These are phyloP conservation scores for Mycena latifolia DNA, from an alignment of 768 basidiomycete genomes.

Conservation along the genomic window DNA sequence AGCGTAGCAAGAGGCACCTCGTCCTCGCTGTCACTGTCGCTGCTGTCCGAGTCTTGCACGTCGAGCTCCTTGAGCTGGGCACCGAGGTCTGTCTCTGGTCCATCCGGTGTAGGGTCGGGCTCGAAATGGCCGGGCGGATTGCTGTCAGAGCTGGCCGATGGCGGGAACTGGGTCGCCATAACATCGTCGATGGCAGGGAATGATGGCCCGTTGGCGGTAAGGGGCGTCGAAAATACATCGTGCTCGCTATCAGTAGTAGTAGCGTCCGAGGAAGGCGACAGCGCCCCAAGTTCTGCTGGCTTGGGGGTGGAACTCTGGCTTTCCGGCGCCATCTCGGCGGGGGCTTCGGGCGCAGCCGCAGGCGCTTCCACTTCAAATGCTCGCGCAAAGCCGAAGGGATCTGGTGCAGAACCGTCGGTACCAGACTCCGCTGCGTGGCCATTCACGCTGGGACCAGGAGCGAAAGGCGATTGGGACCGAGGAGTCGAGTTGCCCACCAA, in stretches of 20 bases:
- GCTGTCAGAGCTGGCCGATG: conserved; percentile 1
- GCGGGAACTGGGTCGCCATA: conserved; percentile 23
- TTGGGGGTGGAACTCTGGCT: conserved; percentile 18
- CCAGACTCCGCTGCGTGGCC: conserved; percentile 52
- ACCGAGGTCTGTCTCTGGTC: conserved; percentile 64
- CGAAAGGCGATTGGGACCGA: conserved; percentile 73
- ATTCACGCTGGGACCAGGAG: conserved; percentile 62
- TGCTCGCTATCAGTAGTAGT: conserved; percentile 31
- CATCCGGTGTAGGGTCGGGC: conserved; percentile 31
- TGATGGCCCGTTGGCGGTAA: conserved; percentile 52
- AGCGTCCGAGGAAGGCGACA: conserved; percentile 10
- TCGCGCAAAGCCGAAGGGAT: conserved; percentile 40
- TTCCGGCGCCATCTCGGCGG: conserved; percentile 8
- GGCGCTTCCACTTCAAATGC: conserved; percentile 40
- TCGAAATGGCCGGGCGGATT: conserved; percentile 28
- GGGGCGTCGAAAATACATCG: conserved; percentile 38
- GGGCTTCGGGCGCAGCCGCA: conserved; percentile 17
- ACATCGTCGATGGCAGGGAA: conserved; percentile 54
- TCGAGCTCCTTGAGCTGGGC: conserved; percentile 71
- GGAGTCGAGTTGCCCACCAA: conserved; percentile 61
- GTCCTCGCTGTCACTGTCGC: conserved; percentile 67
- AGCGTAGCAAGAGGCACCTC: conserved; percentile 54
- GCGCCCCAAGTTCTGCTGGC: conserved; percentile 5
- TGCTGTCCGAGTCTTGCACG: conserved; percentile 59
- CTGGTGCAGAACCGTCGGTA: conserved; percentile 44